These are phyloP conservation scores for Aeschynomene evenia DNA, from an alignment of 306 rosid genomes.

Conservation along the genomic window DNA sequence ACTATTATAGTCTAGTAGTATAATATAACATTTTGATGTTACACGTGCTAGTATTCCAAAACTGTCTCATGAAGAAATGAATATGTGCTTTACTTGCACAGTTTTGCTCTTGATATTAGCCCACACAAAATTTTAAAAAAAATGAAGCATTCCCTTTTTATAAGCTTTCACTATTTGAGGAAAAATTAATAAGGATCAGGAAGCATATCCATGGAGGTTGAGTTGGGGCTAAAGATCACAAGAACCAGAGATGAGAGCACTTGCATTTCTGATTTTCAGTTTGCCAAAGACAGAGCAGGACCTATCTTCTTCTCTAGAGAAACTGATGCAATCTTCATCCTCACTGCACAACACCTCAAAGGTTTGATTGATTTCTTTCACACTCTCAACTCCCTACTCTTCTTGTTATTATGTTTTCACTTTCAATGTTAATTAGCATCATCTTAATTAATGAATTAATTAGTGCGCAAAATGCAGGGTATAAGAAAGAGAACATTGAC, in stretches of 20 bases:
- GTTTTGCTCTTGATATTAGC: neutral
- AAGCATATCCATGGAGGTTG: conserved; percentile 60
- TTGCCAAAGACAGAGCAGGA: conserved; percentile 53
- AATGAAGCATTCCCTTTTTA: neutral
- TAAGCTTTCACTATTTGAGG: neutral
- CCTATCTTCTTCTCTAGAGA: conserved; percentile 56
- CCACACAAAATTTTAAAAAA: too few relatives aligned
- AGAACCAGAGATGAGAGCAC: conserved; percentile 44
- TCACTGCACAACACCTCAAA: conserved; percentile 62
- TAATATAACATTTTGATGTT: too few relatives aligned
- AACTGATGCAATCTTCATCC: conserved; percentile 54
- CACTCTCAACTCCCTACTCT: neutral
- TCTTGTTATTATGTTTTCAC: neutral
- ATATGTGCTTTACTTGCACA: conserved; percentile 52
- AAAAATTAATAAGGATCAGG: conserved; percentile 11
- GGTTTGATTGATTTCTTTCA: conserved; percentile 42
- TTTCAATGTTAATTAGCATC: neutral
- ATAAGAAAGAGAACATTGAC: conserved; percentile 47
- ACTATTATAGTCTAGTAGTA: too few relatives aligned
- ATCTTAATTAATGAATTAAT: too few relatives aligned
- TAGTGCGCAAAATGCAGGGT: conserved; percentile 46
- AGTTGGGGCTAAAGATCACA: conserved; percentile 71
- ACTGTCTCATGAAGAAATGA: conserved; percentile 51
- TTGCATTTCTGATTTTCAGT: conserved; percentile 47
- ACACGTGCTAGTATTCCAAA: neutral